Base-by-base conservation (phyloP, 1,284 basidiomycete species). In the Ceratobasidium theobromae region DNA sequence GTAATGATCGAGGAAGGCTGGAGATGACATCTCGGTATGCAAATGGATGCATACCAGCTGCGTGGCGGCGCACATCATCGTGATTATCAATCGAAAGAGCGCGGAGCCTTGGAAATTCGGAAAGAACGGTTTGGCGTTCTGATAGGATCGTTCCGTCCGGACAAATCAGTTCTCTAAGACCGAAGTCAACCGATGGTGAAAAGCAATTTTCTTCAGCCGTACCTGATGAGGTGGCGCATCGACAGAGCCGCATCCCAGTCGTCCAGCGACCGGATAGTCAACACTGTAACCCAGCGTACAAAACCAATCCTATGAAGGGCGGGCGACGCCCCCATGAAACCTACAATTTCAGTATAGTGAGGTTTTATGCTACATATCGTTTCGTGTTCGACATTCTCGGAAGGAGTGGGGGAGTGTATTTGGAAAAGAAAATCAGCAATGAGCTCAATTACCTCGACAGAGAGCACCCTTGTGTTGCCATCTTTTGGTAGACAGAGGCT, bases 351-450 rank as follows among this genome's bases (percentile, higher is more conserved):
- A 1, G n/a, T 4, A 45, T 46, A 62, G 18, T 6, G 33, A 4
- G 58, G 48, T 38, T 62, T 62, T 46, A 28, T 28, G n/a, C 18
- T 14, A 21, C 9, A 45, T 45, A 45, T 45, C 9, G 43, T 9
- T 21, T 9, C 9, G 43, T 45, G 6, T 6, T 21, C 43, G 8
- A 38, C 35, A 16, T 38, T 38, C 16, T 16, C 35, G 16, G 9
- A 8, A 38, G 18, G 14, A 5, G 4, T 51, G 8, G 62, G 41
- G 11, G 38, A 4, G 9, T 48, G 9, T 11, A 53, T 1, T 21
- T 53, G 27, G 28, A 65, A 65, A 5, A 65, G 41, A 25, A 32
- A 65, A 16, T 46, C 51, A 3, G 51, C 62, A 35, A 43, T 33
- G 14, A n/a, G 12, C 27, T 65, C 51, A 12, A 65, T 65, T 6